Conservation (phyloP, 768 basidiomycete genomes). For the Podaxis rugospora region DNA sequence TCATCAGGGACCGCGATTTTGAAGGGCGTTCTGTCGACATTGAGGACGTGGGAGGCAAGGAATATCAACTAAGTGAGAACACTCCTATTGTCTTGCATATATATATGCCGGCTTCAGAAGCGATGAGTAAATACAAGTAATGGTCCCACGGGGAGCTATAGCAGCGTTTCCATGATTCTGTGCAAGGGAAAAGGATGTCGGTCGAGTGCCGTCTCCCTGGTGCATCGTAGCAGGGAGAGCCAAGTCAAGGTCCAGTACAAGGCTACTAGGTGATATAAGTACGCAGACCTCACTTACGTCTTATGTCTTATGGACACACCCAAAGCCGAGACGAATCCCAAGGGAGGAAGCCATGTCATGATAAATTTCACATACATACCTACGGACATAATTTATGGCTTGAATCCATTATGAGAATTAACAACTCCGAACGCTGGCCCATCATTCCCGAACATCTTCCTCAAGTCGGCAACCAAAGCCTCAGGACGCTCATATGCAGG, state of each 20-base stretch:
- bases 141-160: background rate
- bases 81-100: background rate
- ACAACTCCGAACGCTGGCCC: constrained; percentile 48
- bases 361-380: too few relatives aligned
- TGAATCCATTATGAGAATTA: constrained; percentile 35
- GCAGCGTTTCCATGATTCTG: background rate
- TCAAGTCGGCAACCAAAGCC: constrained; percentile 42
- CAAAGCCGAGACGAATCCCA: too few relatives aligned
- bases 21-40: constrained; percentile 31
- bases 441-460: constrained; percentile 52
- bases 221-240: too few relatives aligned
- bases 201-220: too few relatives aligned
- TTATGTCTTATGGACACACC: too few relatives aligned
- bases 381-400: background rate
- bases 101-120: background rate
- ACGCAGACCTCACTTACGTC: too few relatives aligned
- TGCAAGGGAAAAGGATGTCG: too few relatives aligned
- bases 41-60: background rate
- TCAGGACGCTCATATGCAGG: constrained; percentile 48
- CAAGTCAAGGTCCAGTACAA: too few relatives aligned
- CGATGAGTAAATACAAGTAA: background rate
- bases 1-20: constrained; percentile 32
- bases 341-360: too few relatives aligned
- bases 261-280: too few relatives aligned
- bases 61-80: background rate